Base-by-base conservation (phyloP, 2,329 filamentous ascomycete species). In the Claviceps pusilla region DNA sequence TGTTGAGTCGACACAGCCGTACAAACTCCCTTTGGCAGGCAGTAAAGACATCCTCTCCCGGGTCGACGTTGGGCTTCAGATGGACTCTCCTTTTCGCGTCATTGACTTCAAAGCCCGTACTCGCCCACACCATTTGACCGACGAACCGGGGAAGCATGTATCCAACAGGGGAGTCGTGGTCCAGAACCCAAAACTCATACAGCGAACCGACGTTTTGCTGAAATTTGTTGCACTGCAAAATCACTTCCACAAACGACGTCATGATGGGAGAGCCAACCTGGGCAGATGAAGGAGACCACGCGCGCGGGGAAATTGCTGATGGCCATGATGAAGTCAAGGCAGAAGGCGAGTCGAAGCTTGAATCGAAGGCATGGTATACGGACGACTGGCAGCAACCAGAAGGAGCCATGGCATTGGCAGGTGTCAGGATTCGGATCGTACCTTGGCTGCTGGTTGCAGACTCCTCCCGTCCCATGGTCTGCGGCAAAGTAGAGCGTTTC, bases 1-100 rank as follows among this genome's bases (percentile, higher is more conserved):
- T 55, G 53, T 68, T 68, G 48, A 57, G 58, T 50, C 61, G 56
- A 50, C 65, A 67, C 7, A 67, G 53, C 0, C 51, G 45, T 0
- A 58, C 52, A 29, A 67, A 50, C 6, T 54, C 55, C 4, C 43
- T 45, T 11, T 54, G 33, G n/a, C 52, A 56, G 24, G 52, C 52
- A 14, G 51, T 11, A 5, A 42, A 31, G 19, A 50, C 19, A 14
- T 16, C 50, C 50, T 54, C 55, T 12, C 52, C 50, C 7, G 11
- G 12, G 11, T 6, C 14, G 9, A 29, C 4, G 3, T 33, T 35
- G 4, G 63, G 61, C 6, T 54, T 55, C 39, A 67, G 54, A 35
- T 60, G 56, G 7, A 67, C 58, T 37, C 48, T 60, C 33, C 56
- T 59, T 7, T 51, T 52, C 0, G 47, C 19, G 19, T 53, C 54